Base-by-base conservation (phyloP, 768 basidiomycete genomes). In the Rhodotorula paludigena region DNA sequence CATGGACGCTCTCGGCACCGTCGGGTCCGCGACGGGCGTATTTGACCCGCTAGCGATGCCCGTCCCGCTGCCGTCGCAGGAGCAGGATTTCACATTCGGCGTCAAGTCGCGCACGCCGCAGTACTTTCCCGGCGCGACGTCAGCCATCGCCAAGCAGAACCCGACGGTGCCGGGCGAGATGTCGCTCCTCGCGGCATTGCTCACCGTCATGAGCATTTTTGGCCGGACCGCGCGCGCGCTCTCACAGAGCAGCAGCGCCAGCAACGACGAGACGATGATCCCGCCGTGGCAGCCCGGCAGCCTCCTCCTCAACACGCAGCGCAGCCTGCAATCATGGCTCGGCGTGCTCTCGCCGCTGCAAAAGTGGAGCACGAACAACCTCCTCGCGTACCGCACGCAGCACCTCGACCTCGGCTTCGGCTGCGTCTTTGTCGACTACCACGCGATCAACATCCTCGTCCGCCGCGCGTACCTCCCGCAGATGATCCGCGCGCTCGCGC, bases 321-420 rank as follows among this genome's bases (percentile, higher is more conserved):
- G 18, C 10, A 33, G 32, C 23, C 45, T 58, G 14, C 9, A 41
- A 3, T 18, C 41, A 3, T n/a, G 30, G 21, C 16, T 23, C 44
- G 44, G 10, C 8, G 7, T 21, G 12, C 59, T 60, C 38, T 33
- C 48, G 4, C 39, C 59, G 3, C 38, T 51, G 12, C 59, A 60
- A 12, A 48, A 39, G 11, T 49, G 38, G 48, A 28, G 28, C 20
- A 38, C 36, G 11, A 25, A 25, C 6, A 41, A 49, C 14, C 49
- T 60, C 21, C 59, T 60, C 59, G 59, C 59, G n/a, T 60, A 60
- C 59, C 48, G 49, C 28, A 9, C 39, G 18, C 38, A 30, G 32
- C 18, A 33, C 15, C 59, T 60, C 38, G 59, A 60, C 38, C 36
- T 60, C 38, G 59, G n/a, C 6, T 60, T 51, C 49, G 9, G 35